Percentiles rank a stretch among this genome's conserved stretches.
phyloP scores from a whole-genome alignment of 768 basidiomycete species.

The Trametes punicea region DNA sequence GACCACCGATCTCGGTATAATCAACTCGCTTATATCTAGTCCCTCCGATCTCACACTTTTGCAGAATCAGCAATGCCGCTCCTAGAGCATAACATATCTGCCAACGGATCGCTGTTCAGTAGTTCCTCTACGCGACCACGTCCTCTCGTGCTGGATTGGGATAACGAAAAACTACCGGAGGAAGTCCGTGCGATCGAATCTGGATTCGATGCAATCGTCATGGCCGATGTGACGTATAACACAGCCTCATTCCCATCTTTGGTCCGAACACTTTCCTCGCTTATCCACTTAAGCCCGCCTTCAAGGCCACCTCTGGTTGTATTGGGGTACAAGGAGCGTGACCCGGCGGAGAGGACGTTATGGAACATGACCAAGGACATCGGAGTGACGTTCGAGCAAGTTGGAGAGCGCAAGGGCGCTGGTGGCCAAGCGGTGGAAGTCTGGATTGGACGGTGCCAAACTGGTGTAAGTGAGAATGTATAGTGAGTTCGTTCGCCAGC shows the following conservation, averaged over 20 bases:
- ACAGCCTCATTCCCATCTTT: slow-evolving; percentile 80
- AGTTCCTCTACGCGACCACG: slow-evolving; percentile 26
- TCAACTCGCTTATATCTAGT: not conserved
- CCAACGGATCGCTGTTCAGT: slow-evolving; percentile 38
- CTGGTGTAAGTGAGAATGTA: not conserved
- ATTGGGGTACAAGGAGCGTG: slow-evolving; percentile 86
- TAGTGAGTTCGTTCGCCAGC: too few relatives aligned
- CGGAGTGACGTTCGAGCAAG: slow-evolving; percentile 53
- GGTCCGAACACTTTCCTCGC: slow-evolving; percentile 56
- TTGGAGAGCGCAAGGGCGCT: slow-evolving; percentile 54
- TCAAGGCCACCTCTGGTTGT: slow-evolving; percentile 46
- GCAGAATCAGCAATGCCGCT: slow-evolving; percentile 80
- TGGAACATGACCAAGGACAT: slow-evolving; percentile 59
- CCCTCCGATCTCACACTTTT: not conserved
- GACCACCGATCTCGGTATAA: slow-evolving; percentile 72
- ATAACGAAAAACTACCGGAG: slow-evolving; percentile 51
- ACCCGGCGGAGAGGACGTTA: slow-evolving; percentile 66
- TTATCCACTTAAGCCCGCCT: slow-evolving; percentile 34
- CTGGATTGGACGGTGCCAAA: slow-evolving; percentile 47
- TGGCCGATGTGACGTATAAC: slow-evolving; percentile 94
- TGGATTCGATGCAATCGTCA: slow-evolving; percentile 69
- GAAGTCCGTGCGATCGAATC: slow-evolving; percentile 34
- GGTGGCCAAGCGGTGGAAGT: slow-evolving; percentile 67
- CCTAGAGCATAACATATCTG: slow-evolving; percentile 64
- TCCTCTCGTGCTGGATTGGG: slow-evolving; percentile 69